These are phyloP conservation scores for Cladosporium sp. DNA, from an alignment of 2,329 filamentous ascomycete species.

Conservation along the genomic window DNA sequence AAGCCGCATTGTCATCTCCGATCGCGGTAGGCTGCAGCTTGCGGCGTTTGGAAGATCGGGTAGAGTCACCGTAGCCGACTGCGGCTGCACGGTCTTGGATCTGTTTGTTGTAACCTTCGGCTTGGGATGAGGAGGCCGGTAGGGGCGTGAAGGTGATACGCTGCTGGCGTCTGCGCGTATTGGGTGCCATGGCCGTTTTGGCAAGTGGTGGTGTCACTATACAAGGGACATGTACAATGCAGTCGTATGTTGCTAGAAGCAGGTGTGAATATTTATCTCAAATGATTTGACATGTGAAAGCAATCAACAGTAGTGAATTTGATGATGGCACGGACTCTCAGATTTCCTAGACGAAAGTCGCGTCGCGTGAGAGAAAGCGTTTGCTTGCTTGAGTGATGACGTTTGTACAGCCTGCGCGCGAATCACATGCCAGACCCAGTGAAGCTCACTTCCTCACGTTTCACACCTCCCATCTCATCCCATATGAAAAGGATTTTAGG, in stretches of 20 bases:
- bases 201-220: not conserved
- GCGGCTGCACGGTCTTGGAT: constrained; percentile 32
- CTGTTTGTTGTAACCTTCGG: constrained; percentile 29
- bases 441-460: not conserved
- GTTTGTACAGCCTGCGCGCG: not conserved
- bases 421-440: not conserved
- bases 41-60: constrained; percentile 1
- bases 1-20: not conserved
- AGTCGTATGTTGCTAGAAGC: too few species aligned
- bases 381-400: not conserved
- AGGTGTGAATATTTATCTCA: too few species aligned
- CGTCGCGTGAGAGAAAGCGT: not conserved
- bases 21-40: not conserved
- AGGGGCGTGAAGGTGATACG: constrained; percentile 41
- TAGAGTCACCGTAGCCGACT: constrained; percentile 27
- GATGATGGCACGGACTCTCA: not conserved
- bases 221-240: too few species aligned
- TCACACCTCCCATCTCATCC: not conserved
- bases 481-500: not conserved
- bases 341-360: not conserved
- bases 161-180: constrained; percentile 34
- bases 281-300: too few species aligned
- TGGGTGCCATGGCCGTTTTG: constrained; percentile 8
- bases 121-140: constrained; percentile 36
- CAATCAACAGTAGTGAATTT: too few species aligned